Base-by-base conservation (phyloP, 345 rosid genomes). In the Populus simonii region DNA sequence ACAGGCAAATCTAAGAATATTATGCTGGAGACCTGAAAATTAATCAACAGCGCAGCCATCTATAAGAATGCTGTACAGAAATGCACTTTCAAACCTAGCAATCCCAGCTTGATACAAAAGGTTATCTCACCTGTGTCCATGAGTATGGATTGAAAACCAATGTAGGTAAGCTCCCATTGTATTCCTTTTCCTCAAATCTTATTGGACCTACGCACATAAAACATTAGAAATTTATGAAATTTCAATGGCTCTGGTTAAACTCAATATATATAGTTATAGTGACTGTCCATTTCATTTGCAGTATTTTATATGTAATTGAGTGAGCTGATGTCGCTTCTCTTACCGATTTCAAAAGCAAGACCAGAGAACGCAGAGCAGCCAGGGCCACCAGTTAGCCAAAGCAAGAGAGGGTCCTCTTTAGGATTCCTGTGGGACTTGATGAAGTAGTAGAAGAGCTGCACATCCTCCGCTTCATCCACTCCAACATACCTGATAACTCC, bases 1-100 rank as follows among this genome's bases (percentile, higher is more conserved):
- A 88, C 90, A 13, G 98, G 98, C 57, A 89, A 83, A 81, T 92
- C 98, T 36, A 92, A 53, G 80, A 92, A 91, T 78, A 90, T 84
- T 75, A 94, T 84, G 87, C 85, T 92, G 25, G 95, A 85, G 31
- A 85, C 89, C 94, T 89, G 80, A 77, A 77, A 69, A 18, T 68
- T 61, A 45, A 73, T 25, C 29, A 68, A 33, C 53, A 27, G 6
- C 38, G 29, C 29, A 22, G n/a, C 27, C n/a, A 5, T 66, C 38
- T 3, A 33, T 27, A 66, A 66, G 38, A 31, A 36, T 6, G 55
- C 10, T 9, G 11, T 16, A 29, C 3, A 51, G 33, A 33, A n/a
- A 41, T n/a, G 12, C 35, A 35, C 0, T 2, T 39, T 45, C 36
- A 11, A 10, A 39, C 23, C 25, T 70, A 7, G 1, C 16, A 16